Evolutionary conservation across 352 stramenopile genomes (phyloP), one percentile per base, ranked within the genome.

Genomic region (Phytopythium cucurbitacearum): DNA sequence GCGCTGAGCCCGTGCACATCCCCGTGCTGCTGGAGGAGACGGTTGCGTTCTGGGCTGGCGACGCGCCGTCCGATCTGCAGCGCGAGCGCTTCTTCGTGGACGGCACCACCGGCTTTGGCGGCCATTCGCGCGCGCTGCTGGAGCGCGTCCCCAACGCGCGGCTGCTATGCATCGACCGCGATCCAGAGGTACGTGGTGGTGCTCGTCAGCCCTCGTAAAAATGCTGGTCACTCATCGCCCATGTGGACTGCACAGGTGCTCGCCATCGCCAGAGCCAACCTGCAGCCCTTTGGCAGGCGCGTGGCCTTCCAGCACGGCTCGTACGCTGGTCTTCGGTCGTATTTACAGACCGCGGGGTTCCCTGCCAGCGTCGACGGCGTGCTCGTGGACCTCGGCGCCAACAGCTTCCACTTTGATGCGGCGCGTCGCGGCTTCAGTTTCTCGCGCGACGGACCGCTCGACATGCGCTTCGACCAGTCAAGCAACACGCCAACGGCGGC

Each of bases 341-440:
- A 85, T 45, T 64, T 93, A 43, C 37, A 55, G 0, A 44, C 50
- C 15, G 60, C 61, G 11, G 64, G 57, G 6, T 89, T 91, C 44
- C 74, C 76, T 4, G 34, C 49, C 7, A 44, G 74, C 40, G 80
- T 91, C 4, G 70, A 86, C 41, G 83, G 83, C 39, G 79, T 89
- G 51, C 64, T 89, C 43, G 78, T 93, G 34, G 83, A 93, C 58
- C 71, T 93, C 8, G 83, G 83, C 8, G 83, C 79, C 34, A 93
- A 93, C 54, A 93, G 83, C 59, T 89, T 86, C 51, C 83, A 93
- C 65, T 87, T 91, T 48, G 83, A 93, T 52, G 66, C 76, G 44
- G 60, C 72, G 8, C 64, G 69, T 35, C 74, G 83, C 33, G 83
- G 83, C 13, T 91, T 93, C 57, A 91, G 80, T 64, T 80, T 77